Evolutionary conservation across 1,284 basidiomycete genomes (phyloP), one percentile per base, ranked within the genome.

Genomic region (Fomes fomentarius): DNA sequence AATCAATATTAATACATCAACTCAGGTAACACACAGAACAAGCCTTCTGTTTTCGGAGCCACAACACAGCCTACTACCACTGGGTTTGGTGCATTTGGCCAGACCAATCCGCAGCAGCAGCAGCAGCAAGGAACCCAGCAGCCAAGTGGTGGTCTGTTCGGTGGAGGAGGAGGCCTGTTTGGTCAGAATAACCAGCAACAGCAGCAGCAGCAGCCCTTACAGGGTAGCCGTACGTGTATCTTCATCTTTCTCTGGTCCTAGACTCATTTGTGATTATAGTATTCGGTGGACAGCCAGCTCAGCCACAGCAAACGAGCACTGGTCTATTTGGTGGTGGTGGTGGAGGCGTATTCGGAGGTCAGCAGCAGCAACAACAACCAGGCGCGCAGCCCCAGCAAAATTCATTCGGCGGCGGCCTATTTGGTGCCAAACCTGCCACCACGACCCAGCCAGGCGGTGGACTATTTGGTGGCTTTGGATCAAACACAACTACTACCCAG

Each of bases 291-390:
- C 62, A 65, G 42, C 57, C 41, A 26, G 47, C 61, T 17, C 67
- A 70, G 51, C 31, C 11, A 38, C 63, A 54, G 33, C 46, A 53
- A 26, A 31, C 59, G 15, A 56, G 52, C 11, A 42, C 48, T 65
- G 63, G 59, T 63, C 77, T 63, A 71, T 82, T 82, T 54, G 75
- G 74, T 28, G 74, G 69, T 26, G 28, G 28, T 12, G 28, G 28
- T 7, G 12, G 7, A 30, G 28, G 28, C 12, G 6, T 30, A 12
- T 30, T 30, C 28, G 28, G 28, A 30, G 65, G 38, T 4, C 47
- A 50, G 12, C 50, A 54, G 21, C 50, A 50, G 10, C 50, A 52
- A 24, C 35, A 33, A 10, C 54, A 55, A 15, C 53, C 52, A 28
- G 55, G 48, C 19, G 35, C 47, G 6, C 50, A 57, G 38, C 56